Percentiles rank a stretch among this genome's conserved stretches.
Evolutionary conservation across 2,329 filamentous ascomycete genomes (phyloP).

Genomic region (Verticillium alfalfae): DNA sequence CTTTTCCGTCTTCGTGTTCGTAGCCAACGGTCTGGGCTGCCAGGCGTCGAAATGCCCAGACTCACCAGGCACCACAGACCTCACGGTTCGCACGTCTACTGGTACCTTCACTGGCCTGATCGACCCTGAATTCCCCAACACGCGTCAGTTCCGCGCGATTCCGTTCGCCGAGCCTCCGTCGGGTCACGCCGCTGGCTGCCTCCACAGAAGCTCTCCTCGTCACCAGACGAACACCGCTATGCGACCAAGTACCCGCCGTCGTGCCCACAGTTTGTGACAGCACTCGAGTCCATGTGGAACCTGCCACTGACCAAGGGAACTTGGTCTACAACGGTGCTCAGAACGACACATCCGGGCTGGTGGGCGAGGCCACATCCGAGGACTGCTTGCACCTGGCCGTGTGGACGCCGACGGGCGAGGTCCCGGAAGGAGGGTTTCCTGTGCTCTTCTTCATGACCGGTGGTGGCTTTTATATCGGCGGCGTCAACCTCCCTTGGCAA

Average conservation of each 20-base stretch:
- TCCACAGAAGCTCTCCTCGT: conserved; percentile 14
- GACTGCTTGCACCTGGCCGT: conserved; percentile 41
- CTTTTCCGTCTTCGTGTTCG: too few species aligned
- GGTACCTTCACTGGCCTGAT: conserved; percentile 26
- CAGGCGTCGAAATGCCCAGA: too few species aligned
- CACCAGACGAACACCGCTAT: conserved; percentile 16
- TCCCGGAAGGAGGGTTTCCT: conserved; percentile 23
- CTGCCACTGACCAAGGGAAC: conserved; percentile 11
- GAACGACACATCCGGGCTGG: conserved; percentile 13
- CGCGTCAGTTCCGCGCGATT: conserved; percentile 29
- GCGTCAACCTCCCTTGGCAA: conserved; percentile 37
- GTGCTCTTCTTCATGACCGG: conserved; percentile 43
- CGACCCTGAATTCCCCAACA: conserved; percentile 22
- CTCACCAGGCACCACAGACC: not conserved
- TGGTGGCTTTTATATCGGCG: conserved; percentile 37
- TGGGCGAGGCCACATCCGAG: conserved; percentile 16
- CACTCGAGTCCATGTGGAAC: conserved; percentile 19
- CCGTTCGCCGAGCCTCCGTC: conserved; percentile 28
- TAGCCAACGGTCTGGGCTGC: too few species aligned
- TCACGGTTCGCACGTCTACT: conserved; percentile 22
- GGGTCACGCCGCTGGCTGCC: conserved; percentile 20
- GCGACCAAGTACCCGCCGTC: conserved; percentile 21
- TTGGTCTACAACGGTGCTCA: conserved; percentile 15
- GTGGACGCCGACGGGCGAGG: conserved; percentile 29
- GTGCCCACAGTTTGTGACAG: conserved; percentile 26